These are phyloP conservation scores for Alternaria sp. DNA, from an alignment of 2,329 filamentous ascomycete genomes.

Conservation along the genomic window DNA sequence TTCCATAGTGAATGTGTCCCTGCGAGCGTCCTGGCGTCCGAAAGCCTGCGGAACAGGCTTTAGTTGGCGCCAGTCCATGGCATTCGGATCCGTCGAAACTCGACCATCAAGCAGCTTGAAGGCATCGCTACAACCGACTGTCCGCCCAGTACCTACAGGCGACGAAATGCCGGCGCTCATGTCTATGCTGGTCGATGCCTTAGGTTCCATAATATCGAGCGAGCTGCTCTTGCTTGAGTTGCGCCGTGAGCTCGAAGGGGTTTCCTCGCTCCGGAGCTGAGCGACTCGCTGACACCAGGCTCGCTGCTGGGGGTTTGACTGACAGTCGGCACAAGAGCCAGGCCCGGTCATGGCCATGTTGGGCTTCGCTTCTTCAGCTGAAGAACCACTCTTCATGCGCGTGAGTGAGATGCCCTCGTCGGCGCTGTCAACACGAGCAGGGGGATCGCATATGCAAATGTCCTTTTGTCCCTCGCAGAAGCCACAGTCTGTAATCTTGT, in stretches of 20 bases:
- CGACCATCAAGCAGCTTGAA: conserved; percentile 44
- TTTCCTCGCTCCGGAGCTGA: conserved; percentile 29
- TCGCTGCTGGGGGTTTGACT: conserved; percentile 41
- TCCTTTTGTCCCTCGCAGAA: conserved; percentile 40
- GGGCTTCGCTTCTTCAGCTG: conserved; percentile 7
- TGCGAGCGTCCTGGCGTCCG: conserved; percentile 15
- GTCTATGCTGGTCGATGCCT: conserved; percentile 29
- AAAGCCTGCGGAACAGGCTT: conserved; percentile 30
- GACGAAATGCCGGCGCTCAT: conserved; percentile 16
- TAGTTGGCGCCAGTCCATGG: conserved; percentile 42
- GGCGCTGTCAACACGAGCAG: conserved; percentile 14
- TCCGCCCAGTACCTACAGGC: conserved; percentile 19
- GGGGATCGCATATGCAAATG: conserved; percentile 40
- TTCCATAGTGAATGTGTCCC: conserved; percentile 34
- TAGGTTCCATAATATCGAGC: conserved; percentile 37
- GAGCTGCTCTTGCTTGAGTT: conserved; percentile 27
- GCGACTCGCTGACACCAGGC: conserved; percentile 46
- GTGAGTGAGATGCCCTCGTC: conserved; percentile 19
- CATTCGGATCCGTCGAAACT: conserved; percentile 34
- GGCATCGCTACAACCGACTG: conserved; percentile 45
- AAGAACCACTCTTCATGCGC: conserved; percentile 2
- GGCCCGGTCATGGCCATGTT: conserved; percentile 24
- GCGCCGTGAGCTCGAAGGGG: conserved; percentile 26
- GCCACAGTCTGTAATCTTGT: conserved; percentile 33
- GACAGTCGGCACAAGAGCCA: conserved; percentile 46